Evolutionary conservation across 2,329 filamentous ascomycete genomes (phyloP).

Genomic region (Monosporascus ibericus): DNA sequence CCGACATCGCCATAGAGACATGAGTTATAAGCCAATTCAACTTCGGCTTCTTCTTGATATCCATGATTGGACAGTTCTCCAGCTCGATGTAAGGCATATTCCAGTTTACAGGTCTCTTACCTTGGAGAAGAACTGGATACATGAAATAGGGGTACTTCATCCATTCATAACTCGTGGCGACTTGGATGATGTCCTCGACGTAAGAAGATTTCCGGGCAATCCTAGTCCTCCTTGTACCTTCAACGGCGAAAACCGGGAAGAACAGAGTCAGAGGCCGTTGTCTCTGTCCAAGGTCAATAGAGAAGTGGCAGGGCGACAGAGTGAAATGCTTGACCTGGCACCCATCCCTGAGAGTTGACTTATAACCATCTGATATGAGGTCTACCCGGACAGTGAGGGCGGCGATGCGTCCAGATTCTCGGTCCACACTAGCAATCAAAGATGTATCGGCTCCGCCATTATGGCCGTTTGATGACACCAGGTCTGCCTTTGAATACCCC

Average conservation of each 20-base stretch:
- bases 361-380: not conserved
- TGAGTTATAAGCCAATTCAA: conserved; percentile 1
- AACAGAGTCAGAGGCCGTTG: conserved; percentile 23
- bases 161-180: conserved; percentile 14
- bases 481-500: conserved; percentile 2
- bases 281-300: conserved; percentile 30
- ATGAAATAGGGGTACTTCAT: conserved; percentile 2
- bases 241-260: conserved; percentile 33
- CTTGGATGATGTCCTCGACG: conserved; percentile 34
- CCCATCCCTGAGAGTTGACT: not conserved
- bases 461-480: not conserved
- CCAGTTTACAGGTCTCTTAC: conserved; percentile 3
- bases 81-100: conserved; percentile 12
- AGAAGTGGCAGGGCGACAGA: conserved; percentile 30
- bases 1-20: conserved; percentile 9
- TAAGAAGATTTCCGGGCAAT: conserved; percentile 38
- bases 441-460: not conserved
- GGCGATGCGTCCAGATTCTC: conserved; percentile 2
- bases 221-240: conserved; percentile 26
- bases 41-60: conserved; percentile 1
- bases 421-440: not conserved
- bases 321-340: conserved; percentile 5
- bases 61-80: conserved; percentile 3
- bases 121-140: conserved; percentile 4
- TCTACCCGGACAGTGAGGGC: conserved; percentile 3